Evolutionary conservation across 2,329 filamentous ascomycete genomes (phyloP).

Genomic region (Cadophora malorum): DNA sequence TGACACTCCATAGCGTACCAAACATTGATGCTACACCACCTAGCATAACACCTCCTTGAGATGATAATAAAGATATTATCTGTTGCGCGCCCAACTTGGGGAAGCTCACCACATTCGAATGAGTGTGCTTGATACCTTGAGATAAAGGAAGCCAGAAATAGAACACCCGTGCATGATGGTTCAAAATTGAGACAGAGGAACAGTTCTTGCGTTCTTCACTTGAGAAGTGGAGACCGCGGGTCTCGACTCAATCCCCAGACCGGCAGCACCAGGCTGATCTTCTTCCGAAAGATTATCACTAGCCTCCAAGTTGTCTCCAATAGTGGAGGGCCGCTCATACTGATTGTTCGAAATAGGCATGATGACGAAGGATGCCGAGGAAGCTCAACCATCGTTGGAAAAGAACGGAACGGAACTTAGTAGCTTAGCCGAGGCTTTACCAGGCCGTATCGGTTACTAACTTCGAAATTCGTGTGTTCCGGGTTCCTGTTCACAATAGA

Average conservation of each 20-base stretch:
- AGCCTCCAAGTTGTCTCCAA: neutral
- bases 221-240: neutral
- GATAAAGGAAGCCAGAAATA: neutral
- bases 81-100: neutral
- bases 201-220: neutral
- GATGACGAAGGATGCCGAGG: neutral
- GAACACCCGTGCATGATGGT: too few species aligned
- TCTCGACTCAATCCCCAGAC: neutral
- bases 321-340: neutral
- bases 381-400: neutral
- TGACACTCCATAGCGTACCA: neutral
- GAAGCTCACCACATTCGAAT: neutral
- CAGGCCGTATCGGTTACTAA: neutral
- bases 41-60: neutral
- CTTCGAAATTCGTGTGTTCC: neutral
- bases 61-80: neutral
- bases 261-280: neutral
- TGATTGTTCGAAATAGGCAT: neutral
- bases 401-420: neutral
- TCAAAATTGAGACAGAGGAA: neutral
- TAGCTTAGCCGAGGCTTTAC: neutral
- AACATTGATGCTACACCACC: neutral
- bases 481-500: too few species aligned
- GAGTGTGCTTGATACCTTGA: neutral
- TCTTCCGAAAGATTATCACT: neutral